Percentiles rank a stretch among this genome's conserved stretches.
These are phyloP conservation scores for Botrytis deweyae DNA, from an alignment of 2,329 filamentous ascomycete species.

Conservation along the genomic window DNA sequence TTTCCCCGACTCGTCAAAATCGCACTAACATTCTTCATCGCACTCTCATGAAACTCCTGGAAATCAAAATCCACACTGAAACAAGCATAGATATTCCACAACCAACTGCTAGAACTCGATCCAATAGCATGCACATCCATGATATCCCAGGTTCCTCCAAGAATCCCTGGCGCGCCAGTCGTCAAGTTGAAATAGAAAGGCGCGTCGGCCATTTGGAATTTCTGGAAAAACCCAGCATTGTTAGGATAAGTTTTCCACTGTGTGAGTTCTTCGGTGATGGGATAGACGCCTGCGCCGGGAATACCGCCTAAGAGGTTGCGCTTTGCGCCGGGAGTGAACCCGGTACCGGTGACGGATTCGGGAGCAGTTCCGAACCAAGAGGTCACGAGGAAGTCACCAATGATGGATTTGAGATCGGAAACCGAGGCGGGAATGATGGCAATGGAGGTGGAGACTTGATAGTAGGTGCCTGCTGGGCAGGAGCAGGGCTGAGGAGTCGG, in stretches of 20 bases:
- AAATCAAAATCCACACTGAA: slow-evolving; percentile 8
- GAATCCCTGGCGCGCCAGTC: not conserved
- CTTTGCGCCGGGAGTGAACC: not conserved
- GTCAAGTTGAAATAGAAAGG: slow-evolving; percentile 5
- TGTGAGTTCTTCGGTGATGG: slow-evolving; percentile 10
- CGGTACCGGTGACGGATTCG: not conserved
- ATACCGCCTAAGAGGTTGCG: not conserved
- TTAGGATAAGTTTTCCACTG: not conserved
- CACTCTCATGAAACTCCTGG: slow-evolving; percentile 12
- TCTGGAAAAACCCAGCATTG: not conserved
- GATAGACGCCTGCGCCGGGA: slow-evolving; percentile 2
- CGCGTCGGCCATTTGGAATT: slow-evolving; percentile 1
- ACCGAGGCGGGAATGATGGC: not conserved
- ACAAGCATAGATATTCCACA: slow-evolving; percentile 19
- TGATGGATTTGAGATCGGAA: not conserved
- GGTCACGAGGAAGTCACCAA: slow-evolving; percentile 5
- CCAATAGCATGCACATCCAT: slow-evolving; percentile 5
- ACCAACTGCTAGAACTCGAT: not conserved
- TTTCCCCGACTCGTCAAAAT: not conserved
- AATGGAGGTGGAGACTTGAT: not conserved
- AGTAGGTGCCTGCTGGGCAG: slow-evolving; percentile 7
- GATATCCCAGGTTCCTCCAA: slow-evolving; percentile 1
- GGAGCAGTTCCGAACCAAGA: slow-evolving; percentile 5
- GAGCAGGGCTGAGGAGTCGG: not conserved
- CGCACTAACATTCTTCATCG: slow-evolving; percentile 2